Evolutionary conservation across 768 basidiomycete species (phyloP).

Genomic region (Podaxis sp.): DNA sequence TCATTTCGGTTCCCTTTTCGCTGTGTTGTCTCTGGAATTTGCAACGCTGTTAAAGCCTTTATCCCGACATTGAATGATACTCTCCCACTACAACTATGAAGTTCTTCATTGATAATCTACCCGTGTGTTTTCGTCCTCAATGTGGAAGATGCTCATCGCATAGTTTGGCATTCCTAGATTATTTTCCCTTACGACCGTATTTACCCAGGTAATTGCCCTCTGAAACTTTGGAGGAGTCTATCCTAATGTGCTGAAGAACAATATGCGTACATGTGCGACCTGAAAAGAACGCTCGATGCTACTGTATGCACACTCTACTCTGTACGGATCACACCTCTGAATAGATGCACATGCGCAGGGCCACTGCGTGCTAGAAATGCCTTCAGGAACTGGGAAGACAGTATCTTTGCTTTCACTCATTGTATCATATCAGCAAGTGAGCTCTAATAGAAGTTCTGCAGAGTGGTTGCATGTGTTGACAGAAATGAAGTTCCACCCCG

Average conservation of each 20-base stretch:
- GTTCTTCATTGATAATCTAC: conserved; percentile 78
- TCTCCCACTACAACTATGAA: conserved; percentile 45
- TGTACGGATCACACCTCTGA: neutral
- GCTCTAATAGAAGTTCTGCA: neutral
- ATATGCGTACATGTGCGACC: conserved; percentile 99
- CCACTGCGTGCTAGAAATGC: conserved; percentile 99
- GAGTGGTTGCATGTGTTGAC: neutral
- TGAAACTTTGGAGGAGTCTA: conserved; percentile 3
- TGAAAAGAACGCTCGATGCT: conserved; percentile 94
- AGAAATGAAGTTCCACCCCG: conserved; percentile 78
- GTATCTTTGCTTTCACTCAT: conserved; percentile 94
- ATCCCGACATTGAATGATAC: neutral
- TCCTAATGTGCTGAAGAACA: conserved; percentile 57
- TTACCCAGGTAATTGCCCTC: conserved; percentile 70
- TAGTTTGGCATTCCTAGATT: conserved; percentile 42
- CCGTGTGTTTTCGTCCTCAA: conserved; percentile 42
- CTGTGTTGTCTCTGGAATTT: neutral
- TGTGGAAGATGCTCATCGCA: neutral
- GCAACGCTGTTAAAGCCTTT: neutral
- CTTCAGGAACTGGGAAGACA: conserved; percentile 98
- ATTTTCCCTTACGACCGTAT: conserved; percentile 93
- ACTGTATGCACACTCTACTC: conserved; percentile 45
- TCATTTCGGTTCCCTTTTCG: neutral
- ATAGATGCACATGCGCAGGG: conserved; percentile 49
- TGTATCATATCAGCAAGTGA: conserved; percentile 95